These are phyloP conservation scores for Chaetomiaceae sp. DNA, from an alignment of 2,329 filamentous ascomycete species.

Conservation along the genomic window DNA sequence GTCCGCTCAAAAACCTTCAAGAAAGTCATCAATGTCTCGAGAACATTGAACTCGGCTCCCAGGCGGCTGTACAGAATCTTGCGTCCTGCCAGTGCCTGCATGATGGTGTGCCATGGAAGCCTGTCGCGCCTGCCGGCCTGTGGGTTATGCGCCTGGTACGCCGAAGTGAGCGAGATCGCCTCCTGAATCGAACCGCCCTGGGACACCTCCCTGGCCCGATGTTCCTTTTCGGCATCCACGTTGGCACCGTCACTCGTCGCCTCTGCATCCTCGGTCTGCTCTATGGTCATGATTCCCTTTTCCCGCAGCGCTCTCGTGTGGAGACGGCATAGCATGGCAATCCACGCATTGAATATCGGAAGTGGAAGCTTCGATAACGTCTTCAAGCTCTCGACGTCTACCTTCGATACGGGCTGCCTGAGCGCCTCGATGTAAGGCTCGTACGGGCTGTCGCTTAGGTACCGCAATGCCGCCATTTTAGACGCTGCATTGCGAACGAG, in stretches of 20 bases:
- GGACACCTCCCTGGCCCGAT: not conserved
- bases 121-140: slow-evolving; percentile 25
- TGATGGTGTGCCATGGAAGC: slow-evolving; percentile 41
- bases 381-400: slow-evolving; percentile 21
- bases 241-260: not conserved
- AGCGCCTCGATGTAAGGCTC: slow-evolving; percentile 1
- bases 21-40: slow-evolving; percentile 32
- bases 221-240: not conserved
- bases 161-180: slow-evolving; percentile 34
- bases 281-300: not conserved
- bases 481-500: slow-evolving; percentile 52
- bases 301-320: slow-evolving; percentile 12
- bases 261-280: not conserved
- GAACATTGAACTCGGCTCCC: slow-evolving; percentile 28
- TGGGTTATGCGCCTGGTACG: slow-evolving; percentile 23
- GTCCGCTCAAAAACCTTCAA: slow-evolving; percentile 31
- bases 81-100: slow-evolving; percentile 36
- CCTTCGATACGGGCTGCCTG: slow-evolving; percentile 16
- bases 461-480: slow-evolving; percentile 44
- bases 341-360: slow-evolving; percentile 46
- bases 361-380: slow-evolving; percentile 29
- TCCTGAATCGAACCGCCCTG: slow-evolving; percentile 23
- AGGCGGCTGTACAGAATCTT: slow-evolving; percentile 31
- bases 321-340: slow-evolving; percentile 43
- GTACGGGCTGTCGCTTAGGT: slow-evolving; percentile 29